phyloP scores from a whole-genome alignment of 148 eudicot species.

The Rhododendron kiyosumense region DNA sequence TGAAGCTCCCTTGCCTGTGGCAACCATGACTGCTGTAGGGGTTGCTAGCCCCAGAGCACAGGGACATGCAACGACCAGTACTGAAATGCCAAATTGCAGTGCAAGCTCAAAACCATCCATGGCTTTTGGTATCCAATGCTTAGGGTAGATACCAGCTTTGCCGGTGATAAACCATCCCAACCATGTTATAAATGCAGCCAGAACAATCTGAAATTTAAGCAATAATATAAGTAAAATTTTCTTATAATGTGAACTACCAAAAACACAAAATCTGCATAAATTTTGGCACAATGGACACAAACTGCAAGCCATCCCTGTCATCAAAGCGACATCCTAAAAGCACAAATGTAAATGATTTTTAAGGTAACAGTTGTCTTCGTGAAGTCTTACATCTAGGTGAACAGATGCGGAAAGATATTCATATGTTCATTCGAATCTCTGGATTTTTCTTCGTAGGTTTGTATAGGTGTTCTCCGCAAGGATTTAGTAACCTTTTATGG shows the following conservation, averaged over 20 bases:
- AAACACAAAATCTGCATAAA: not conserved
- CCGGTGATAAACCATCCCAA: conserved; percentile 81
- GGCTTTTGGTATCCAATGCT: conserved; percentile 68
- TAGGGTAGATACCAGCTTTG: conserved; percentile 66
- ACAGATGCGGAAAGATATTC: not conserved
- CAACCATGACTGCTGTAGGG: conserved; percentile 99
- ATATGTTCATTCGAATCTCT: not conserved
- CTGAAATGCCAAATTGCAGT: conserved; percentile 92
- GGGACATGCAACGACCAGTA: conserved; percentile 94
- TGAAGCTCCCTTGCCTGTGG: conserved; percentile 98
- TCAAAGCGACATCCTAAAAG: not conserved
- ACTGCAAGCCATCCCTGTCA: not conserved
- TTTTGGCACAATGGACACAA: not conserved
- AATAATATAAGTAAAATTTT: not conserved
- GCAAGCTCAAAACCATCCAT: conserved; percentile 98
- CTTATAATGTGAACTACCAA: not conserved
- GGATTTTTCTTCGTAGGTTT: not conserved
- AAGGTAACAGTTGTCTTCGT: not conserved
- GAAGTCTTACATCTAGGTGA: not conserved
- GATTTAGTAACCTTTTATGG: not conserved
- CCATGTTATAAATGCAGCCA: conserved; percentile 77
- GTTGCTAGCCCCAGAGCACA: conserved; percentile 98
- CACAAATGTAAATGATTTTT: not conserved
- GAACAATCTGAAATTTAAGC: conserved; percentile 55
- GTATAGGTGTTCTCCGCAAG: not conserved